Percentiles rank a stretch among this genome's conserved stretches.
Conservation (phyloP, 2,329 filamentous ascomycete genomes). For the Neofusicoccum laricinum region DNA sequence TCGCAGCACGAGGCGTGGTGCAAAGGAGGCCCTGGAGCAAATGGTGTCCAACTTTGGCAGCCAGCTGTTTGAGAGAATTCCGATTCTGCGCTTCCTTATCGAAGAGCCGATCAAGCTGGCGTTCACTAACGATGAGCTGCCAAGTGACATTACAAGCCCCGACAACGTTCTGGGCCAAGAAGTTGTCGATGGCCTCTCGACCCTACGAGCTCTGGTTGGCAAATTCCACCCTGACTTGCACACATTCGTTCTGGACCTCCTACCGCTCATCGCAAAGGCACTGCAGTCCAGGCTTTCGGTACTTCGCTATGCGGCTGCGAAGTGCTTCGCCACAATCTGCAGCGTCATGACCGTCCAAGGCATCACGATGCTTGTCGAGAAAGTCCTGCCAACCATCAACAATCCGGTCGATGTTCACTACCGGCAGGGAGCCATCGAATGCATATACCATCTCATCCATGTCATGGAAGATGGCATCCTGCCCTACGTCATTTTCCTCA, state of each 20-base stretch:
- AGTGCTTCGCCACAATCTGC: slow-evolving; percentile 95
- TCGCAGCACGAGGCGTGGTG: slow-evolving; percentile 84
- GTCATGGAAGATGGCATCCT: slow-evolving; percentile 97
- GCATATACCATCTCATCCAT: slow-evolving; percentile 93
- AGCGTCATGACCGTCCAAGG: slow-evolving; percentile 93
- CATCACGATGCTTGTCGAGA: slow-evolving; percentile 93
- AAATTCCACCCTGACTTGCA: slow-evolving; percentile 75
- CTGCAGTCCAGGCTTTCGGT: slow-evolving; percentile 86
- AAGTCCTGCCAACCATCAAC: slow-evolving; percentile 86
- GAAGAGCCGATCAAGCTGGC: slow-evolving; percentile 74
- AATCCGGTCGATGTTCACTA: slow-evolving; percentile 85
- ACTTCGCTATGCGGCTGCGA: slow-evolving; percentile 93
- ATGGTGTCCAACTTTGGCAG: slow-evolving; percentile 76
- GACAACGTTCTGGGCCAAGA: slow-evolving; percentile 80
- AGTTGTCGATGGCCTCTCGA: slow-evolving; percentile 89
- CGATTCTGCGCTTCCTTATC: slow-evolving; percentile 77
- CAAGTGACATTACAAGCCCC: slow-evolving; percentile 68
- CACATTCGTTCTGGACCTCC: slow-evolving; percentile 75
- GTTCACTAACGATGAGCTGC: slow-evolving; percentile 66
- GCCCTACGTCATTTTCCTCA: slow-evolving; percentile 97
- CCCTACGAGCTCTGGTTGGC: slow-evolving; percentile 88
- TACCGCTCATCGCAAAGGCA: slow-evolving; percentile 83
- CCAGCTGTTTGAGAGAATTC: slow-evolving; percentile 75
- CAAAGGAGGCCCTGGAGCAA: slow-evolving; percentile 90
- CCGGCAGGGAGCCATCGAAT: slow-evolving; percentile 91